phyloP scores from a whole-genome alignment of 2,329 filamentous ascomycete species.

The Xylaria sp. region DNA sequence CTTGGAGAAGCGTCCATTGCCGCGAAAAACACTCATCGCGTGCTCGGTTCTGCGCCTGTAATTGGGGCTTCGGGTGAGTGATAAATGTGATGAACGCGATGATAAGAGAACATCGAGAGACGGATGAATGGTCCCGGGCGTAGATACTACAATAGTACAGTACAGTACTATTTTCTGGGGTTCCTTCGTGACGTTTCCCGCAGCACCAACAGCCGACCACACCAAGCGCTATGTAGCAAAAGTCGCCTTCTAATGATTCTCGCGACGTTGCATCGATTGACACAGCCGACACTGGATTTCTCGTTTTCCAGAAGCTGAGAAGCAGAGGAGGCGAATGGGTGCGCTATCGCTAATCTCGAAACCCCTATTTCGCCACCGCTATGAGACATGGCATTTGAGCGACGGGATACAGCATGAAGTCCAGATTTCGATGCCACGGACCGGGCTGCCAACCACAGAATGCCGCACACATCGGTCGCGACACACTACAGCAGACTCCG shows the following conservation, averaged over 20 bases:
- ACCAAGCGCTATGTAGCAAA: background rate
- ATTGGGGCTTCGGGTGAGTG: constrained; percentile 18
- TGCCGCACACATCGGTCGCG: constrained; percentile 25
- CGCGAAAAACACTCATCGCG: constrained; percentile 23
- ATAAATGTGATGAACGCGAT: constrained; percentile 10
- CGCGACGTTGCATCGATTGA: constrained; percentile 1
- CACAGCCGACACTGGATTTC: background rate
- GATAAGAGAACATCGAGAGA: background rate
- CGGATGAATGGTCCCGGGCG: constrained; percentile 9
- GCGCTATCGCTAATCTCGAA: constrained; percentile 10
- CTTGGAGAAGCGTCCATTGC: constrained; percentile 14
- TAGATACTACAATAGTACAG: background rate
- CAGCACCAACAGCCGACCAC: constrained; percentile 11
- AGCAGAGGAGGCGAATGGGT: background rate
- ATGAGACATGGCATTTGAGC: constrained; percentile 23
- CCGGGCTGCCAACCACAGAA: constrained; percentile 31
- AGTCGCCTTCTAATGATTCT: background rate
- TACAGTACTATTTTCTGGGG: background rate
- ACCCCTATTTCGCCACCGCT: constrained; percentile 20
- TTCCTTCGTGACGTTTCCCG: constrained; percentile 1
- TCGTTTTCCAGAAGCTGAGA: background rate
- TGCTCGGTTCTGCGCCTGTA: constrained; percentile 12
- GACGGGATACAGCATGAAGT: constrained; percentile 29
- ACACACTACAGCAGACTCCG: background rate
- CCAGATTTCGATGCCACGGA: constrained; percentile 13